A percentile compares a stretch with the other conserved stretches of the same genome.
phyloP scores from a whole-genome alignment of 208 protist genomes.

The Crithidia mellificae region DNA sequence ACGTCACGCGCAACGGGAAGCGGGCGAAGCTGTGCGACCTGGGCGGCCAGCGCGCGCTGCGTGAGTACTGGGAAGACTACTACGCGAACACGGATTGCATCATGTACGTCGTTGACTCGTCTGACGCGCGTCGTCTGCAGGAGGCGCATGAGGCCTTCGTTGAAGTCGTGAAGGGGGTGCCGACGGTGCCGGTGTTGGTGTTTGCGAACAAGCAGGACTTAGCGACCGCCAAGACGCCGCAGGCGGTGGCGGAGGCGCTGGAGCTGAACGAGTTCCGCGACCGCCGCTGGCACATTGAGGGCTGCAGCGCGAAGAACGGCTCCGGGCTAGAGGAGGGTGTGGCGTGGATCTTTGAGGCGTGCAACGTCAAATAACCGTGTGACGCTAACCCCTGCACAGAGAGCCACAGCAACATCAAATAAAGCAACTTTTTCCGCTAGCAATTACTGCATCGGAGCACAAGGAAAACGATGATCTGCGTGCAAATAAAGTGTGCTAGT shows the following conservation, averaged over 20 bases:
- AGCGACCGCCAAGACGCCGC: slow-evolving; percentile 80
- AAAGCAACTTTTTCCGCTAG: too few species aligned
- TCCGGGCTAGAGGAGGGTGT: slow-evolving; percentile 92
- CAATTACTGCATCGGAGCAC: too few species aligned
- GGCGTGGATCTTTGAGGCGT: slow-evolving; percentile 89
- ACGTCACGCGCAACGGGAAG: slow-evolving; percentile 92
- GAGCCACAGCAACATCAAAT: too few species aligned
- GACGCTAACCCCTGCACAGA: too few species aligned
- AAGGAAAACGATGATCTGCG: too few species aligned
- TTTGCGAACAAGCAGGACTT: slow-evolving; percentile 99
- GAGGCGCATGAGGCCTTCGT: slow-evolving; percentile 94
- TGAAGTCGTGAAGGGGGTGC: slow-evolving; percentile 94
- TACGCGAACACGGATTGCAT: slow-evolving; percentile 97
- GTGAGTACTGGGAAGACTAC: slow-evolving; percentile 98
- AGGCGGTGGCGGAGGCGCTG: slow-evolving; percentile 79
- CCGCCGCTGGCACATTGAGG: slow-evolving; percentile 96
- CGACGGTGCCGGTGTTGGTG: slow-evolving; percentile 97
- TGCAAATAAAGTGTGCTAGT: too few species aligned
- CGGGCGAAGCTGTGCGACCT: slow-evolving; percentile 99
- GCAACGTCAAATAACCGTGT: slow-evolving; percentile 31
- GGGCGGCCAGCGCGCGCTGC: slow-evolving; percentile 98
- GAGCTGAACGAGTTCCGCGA: slow-evolving; percentile 89
- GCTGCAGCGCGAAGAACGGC: slow-evolving; percentile 95
- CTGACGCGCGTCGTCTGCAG: slow-evolving; percentile 87
- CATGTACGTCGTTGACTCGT: slow-evolving; percentile 97